Base-by-base conservation (phyloP, 192 early-diverging fungal species). In the Funneliformis geosporum region DNA sequence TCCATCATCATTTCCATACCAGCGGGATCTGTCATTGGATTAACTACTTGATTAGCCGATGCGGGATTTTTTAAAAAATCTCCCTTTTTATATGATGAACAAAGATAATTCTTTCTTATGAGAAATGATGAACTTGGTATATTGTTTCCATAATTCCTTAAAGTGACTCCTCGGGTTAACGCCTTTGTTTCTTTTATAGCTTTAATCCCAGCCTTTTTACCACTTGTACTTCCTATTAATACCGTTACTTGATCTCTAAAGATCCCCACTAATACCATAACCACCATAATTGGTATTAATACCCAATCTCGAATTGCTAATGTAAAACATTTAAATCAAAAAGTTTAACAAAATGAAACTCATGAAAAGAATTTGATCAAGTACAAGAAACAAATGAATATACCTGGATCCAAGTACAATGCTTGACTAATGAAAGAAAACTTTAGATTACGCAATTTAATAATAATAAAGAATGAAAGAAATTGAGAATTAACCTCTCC, bases 1-100 rank as follows among this genome's bases (percentile, higher is more conserved):
- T 96, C 96, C 96, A 97, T 98, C 94, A 97, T 98, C 67, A 87
- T 90, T 80, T 96, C 96, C 92, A 99, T 96, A 78, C 89, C 92
- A 77, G 90, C 92, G 2, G 97, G 97, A 84, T 98, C 96, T 40
- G 91, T 83, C 96, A 98, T 94, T 42, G 95, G 91, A 85, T 97
- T 96, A 42, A 87, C 85, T 67, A 87, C 77, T 50, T 89, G 83
- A 83, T 87, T 90, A 70, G 80, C 81, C 23, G 89, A 83, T 39
- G 89, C 89, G 43, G 94, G 93, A 82, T 97, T 93, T 85, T 97
- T 97, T 71, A 98, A 81, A 80, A 95, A 99, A 33, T 83, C 86
- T 43, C 94, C 94, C 67, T 91, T 84, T 81, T 96, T 93, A 82
- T 93, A 98, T 11, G 94, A 92, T 39, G 93, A 82, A 50, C 88